Base-by-base conservation (phyloP, 768 basidiomycete species). In the Boletus tylopilopsis region DNA sequence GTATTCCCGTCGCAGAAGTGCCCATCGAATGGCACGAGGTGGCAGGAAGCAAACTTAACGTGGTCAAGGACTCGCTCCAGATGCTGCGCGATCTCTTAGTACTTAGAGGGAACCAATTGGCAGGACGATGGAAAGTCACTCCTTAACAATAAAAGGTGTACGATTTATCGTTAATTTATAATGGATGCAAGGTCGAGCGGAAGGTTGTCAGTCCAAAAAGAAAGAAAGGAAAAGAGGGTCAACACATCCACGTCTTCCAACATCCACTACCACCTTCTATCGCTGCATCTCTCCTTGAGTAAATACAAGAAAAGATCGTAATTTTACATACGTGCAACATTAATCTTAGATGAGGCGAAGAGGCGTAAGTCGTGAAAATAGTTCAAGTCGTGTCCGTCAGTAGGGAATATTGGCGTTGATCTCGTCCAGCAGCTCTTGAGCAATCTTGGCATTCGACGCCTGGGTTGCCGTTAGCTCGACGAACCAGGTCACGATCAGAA, bases 11-110 rank as follows among this genome's bases (percentile, higher is more conserved):
- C 2, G 76, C 69, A 7, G 94, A 97, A 64, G 90, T 96, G 7
- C 81, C 91, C 0, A 84, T 97, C 24, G 81, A 85, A 56, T 97
- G 94, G 94, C 87, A 92, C 51, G 94, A 97, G 69, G 89, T 97
- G 3, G 77, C 83, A 0, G 94, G 94, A 35, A 94, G 91, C 73
- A 97, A 97, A 70, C 76, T 97, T 53, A 83, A 86, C 55, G 84
- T 97, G 36, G 76, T 90, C 51, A 80, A 80, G 49, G 94, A 93
- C 56, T 88, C 86, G 23, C 59, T 95, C 45, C 86, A 90, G 63
- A 97, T 97, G 94, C 73, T 94, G 30, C 75, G 85, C 51, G 94
- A 97, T 64, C 67, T 96, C 64, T 60, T 95, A 40, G 77, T 97
- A 25, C 78, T 97, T 29, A 71, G 94, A 47, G 87, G 80, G 22